Percentiles rank a stretch among this genome's conserved stretches.
These are phyloP conservation scores for Exophiala sideris DNA, from an alignment of 2,329 filamentous ascomycete genomes.

Conservation along the genomic window DNA sequence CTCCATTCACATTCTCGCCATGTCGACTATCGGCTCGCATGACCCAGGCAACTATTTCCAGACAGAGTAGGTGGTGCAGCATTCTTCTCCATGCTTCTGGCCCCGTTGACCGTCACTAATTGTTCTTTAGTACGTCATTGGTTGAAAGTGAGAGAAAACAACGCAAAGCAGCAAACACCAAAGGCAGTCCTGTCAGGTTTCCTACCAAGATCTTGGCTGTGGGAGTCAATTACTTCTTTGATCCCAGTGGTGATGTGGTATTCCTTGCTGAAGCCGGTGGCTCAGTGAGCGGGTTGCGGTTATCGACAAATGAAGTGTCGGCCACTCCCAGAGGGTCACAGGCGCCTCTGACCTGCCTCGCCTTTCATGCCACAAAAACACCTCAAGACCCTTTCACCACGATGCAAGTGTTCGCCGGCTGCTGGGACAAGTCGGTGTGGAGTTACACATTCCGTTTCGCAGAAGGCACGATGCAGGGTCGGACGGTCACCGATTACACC, in stretches of 20 bases:
- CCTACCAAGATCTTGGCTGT: slow-evolving; percentile 83
- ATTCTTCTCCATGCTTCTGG: slow-evolving; percentile 6
- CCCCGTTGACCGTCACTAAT: slow-evolving; percentile 24
- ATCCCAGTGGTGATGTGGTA: slow-evolving; percentile 44
- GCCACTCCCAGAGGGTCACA: slow-evolving; percentile 65
- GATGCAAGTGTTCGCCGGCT: slow-evolving; percentile 72
- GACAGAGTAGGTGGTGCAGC: slow-evolving; percentile 64
- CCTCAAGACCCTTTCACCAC: slow-evolving; percentile 7
- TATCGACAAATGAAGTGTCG: slow-evolving; percentile 24
- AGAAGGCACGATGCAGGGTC: slow-evolving; percentile 60
- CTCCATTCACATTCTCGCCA: no score
- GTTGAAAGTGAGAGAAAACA: slow-evolving; percentile 60
- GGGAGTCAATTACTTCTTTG: slow-evolving; percentile 17
- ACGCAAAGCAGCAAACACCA: slow-evolving; percentile 72
- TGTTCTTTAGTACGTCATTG: slow-evolving; percentile 43
- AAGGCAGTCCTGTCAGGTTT: slow-evolving; percentile 75
- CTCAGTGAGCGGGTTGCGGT: slow-evolving; percentile 62
- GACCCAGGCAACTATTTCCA: slow-evolving; percentile 87
- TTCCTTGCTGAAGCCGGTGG: slow-evolving; percentile 88
- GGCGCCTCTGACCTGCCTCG: slow-evolving; percentile 75
- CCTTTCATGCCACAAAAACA: slow-evolving; percentile 55
- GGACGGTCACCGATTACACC: slow-evolving; percentile 45
- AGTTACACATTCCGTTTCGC: slow-evolving; percentile 67
- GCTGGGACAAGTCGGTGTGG: slow-evolving; percentile 92
- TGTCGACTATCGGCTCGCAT: slow-evolving; percentile 26